Percentiles rank a stretch among this genome's conserved stretches.
These are phyloP conservation scores for Pontederia paniculata DNA, from an alignment of 176 grass and related monocot genomes.

Conservation along the genomic window DNA sequence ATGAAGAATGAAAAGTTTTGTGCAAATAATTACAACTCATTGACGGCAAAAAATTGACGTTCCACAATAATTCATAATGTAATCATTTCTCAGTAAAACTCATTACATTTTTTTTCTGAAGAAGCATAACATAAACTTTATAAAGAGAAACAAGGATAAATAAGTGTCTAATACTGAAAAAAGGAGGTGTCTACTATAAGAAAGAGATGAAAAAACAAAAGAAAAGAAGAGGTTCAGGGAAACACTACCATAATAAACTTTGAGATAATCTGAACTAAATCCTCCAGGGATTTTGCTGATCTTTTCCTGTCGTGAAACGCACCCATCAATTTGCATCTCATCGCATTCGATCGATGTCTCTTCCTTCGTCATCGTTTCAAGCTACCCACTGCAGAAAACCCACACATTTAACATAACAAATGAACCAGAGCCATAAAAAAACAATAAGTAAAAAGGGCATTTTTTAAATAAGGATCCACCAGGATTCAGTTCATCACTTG, in stretches of 20 bases:
- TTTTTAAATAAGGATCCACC: no score
- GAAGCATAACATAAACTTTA: neutral
- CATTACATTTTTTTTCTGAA: no score
- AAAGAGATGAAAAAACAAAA: neutral
- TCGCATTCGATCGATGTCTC: conserved; percentile 15
- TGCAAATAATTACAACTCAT: neutral
- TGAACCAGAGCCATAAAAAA: no score
- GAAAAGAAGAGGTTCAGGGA: neutral
- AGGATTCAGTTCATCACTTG: no score
- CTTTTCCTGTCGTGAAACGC: conserved; percentile 14
- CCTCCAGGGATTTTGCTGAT: conserved; percentile 18
- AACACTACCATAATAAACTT: conserved; percentile 72
- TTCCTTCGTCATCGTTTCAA: conserved; percentile 28
- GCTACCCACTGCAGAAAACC: neutral
- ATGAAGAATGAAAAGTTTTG: conserved; percentile 1
- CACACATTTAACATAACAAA: no score
- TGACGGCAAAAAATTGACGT: no score
- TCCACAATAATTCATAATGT: no score
- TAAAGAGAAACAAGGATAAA: neutral
- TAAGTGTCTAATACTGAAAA: neutral
- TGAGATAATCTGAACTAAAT: conserved; percentile 60
- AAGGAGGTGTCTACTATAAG: neutral
- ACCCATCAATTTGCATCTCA: conserved; percentile 41
- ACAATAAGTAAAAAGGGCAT: no score
- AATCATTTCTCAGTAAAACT: no score